Evolutionary conservation across 2,329 filamentous ascomycete species (phyloP), one percentile per base, ranked within the genome.

Genomic region (Eutypella sp.): DNA sequence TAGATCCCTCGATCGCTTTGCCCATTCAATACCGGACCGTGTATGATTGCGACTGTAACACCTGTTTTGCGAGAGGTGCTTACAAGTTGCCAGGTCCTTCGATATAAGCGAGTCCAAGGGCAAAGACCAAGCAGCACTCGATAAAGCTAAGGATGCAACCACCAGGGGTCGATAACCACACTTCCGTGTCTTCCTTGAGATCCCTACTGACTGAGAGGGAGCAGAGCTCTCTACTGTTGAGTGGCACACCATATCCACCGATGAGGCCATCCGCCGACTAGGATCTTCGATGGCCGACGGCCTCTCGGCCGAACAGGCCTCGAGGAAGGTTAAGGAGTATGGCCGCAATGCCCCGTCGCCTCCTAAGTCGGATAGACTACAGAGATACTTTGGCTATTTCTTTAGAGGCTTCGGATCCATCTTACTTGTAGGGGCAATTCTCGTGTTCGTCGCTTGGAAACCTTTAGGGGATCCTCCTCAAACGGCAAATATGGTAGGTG

Each of bases 361-460:
- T 3, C 81, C 85, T 2, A 79, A 82, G 13, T 84, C 81, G 4
- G 77, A 75, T 48, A 73, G 75, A 51, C 61, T 81, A 38, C 70
- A 71, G 37, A 79, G 79, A 49, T 73, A 82, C 5, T 66, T 84
- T 27, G 78, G 78, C 16, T 91, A 91, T 65, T 82, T 90, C 56
- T 89, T 89, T 67, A 84, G 83, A 52, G 87, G 87, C 1, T 92
- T 91, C 54, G 86, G 87, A 2, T 74, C 79, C 1, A 79, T 92
- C 42, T 73, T 91, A 3, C 73, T 90, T 6, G 59, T 82, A 2
- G 86, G 84, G 16, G 73, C 78, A 18, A 76, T 90, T 29, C 73
- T 91, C 3, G 86, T 91, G 41, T 89, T 90, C 57, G 68, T 91
- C 47, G 81, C 85, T 3, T 91, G 86, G 85, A 83, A 79, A 51